These are phyloP conservation scores for Stevia rebaudiana DNA, from an alignment of 140 eudicot genomes.

Conservation along the genomic window DNA sequence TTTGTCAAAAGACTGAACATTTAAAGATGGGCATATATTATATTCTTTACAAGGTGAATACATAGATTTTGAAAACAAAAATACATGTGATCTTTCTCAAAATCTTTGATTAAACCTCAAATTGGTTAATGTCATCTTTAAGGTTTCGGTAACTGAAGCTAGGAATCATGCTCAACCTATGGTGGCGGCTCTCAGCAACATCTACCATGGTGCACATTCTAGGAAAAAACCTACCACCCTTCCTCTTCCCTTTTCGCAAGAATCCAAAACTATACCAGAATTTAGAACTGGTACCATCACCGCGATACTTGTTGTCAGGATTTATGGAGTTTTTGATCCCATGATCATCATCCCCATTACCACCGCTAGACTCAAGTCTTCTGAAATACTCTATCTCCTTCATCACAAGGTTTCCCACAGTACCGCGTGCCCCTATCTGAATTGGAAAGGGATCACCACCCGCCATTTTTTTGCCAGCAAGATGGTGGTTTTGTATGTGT, in stretches of 20 bases:
- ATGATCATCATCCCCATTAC: slow-evolving; percentile 21
- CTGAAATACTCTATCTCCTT: slow-evolving; percentile 78
- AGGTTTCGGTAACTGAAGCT: slow-evolving; percentile 63
- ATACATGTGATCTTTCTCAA: slow-evolving; percentile 2
- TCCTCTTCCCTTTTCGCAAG: slow-evolving; percentile 59
- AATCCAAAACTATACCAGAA: slow-evolving; percentile 54
- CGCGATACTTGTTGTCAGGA: too few species aligned
- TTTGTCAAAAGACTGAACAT: slow-evolving; percentile 24
- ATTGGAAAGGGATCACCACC: slow-evolving; percentile 44
- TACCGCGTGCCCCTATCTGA: slow-evolving; percentile 86
- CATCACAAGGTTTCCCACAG: slow-evolving; percentile 79
- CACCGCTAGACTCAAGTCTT: slow-evolving; percentile 39
- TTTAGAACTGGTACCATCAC: slow-evolving; percentile 20
- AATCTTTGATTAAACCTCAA: slow-evolving; percentile 10
- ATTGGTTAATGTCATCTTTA: slow-evolving; percentile 40
- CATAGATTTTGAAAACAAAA: not conserved
- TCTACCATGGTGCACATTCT: slow-evolving; percentile 63
- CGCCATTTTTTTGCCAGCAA: too few species aligned
- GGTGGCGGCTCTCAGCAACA: slow-evolving; percentile 38
- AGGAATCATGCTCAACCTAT: slow-evolving; percentile 34
- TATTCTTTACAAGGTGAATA: slow-evolving; percentile 16
- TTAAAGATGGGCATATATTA: not conserved
- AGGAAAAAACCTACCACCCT: slow-evolving; percentile 43
- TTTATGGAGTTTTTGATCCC: slow-evolving; percentile 13
- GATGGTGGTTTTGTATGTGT: too few species aligned